A percentile compares a stretch with the other conserved stretches of the same genome.
Conservation (phyloP, 345 rosid species). For the Schrenkiella parvula region DNA sequence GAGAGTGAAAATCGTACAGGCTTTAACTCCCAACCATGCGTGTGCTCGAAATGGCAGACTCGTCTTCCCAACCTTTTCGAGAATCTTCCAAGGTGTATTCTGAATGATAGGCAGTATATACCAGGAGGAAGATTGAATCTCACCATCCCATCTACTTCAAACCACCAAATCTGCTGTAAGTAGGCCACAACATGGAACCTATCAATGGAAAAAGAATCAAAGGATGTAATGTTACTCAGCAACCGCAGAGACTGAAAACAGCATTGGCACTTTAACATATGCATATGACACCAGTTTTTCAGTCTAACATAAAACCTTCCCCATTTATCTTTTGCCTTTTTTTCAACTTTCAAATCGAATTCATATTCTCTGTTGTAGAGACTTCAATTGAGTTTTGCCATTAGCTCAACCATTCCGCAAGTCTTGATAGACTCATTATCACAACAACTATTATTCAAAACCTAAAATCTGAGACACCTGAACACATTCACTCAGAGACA, state of each 20-base stretch:
- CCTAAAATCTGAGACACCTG: neutral
- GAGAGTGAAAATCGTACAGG: conserved; percentile 60
- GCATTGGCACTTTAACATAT: too few relatives aligned
- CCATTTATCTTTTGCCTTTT: neutral
- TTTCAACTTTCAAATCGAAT: neutral
- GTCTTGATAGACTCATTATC: neutral
- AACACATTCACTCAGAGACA: too few relatives aligned
- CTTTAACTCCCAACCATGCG: conserved; percentile 85
- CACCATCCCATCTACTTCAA: conserved; percentile 76
- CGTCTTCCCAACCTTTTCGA: conserved; percentile 74
- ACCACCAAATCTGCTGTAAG: conserved; percentile 62
- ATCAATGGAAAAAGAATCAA: neutral
- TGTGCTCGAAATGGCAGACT: conserved; percentile 56
- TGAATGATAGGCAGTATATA: conserved; percentile 60
- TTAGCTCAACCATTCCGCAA: neutral
- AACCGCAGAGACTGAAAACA: too few relatives aligned
- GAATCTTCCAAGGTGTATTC: conserved; percentile 80
- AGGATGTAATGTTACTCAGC: too few relatives aligned
- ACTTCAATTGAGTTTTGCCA: neutral
- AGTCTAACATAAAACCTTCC: neutral
- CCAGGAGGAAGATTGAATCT: conserved; percentile 79
- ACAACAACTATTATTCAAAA: neutral
- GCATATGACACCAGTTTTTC: neutral
- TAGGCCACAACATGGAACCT: neutral
- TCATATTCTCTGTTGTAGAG: neutral